Evolutionary conservation across 1,284 basidiomycete species (phyloP).

Genomic region (Moesziomyces parantarcticus): DNA sequence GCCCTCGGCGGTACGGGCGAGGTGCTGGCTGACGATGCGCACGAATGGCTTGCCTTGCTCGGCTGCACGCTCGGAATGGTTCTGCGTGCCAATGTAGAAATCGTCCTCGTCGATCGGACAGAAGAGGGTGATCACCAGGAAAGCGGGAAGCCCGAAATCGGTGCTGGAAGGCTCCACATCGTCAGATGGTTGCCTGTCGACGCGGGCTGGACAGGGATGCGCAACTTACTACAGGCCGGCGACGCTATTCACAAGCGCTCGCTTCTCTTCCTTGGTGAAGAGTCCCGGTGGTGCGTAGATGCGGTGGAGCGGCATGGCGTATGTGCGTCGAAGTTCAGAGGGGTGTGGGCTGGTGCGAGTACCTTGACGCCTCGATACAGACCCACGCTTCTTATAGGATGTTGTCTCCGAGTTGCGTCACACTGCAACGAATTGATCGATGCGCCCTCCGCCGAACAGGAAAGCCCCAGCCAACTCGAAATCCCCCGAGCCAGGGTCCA

Average conservation of each 20-base stretch:
- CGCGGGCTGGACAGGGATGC: too few relatives aligned
- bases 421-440: too few relatives aligned
- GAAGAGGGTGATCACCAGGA: constrained; percentile 29
- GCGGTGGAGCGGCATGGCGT: too few relatives aligned
- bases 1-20: constrained; percentile 12
- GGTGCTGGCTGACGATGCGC: constrained; percentile 27
- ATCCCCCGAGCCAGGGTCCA: too few relatives aligned
- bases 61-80: constrained; percentile 8
- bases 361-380: too few relatives aligned
- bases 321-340: too few relatives aligned
- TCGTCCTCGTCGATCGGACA: constrained; percentile 21
- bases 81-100: constrained; percentile 30
- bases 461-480: too few relatives aligned
- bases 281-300: constrained; percentile 12
- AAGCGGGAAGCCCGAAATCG: constrained; percentile 12
- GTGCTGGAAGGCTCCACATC: neutral
- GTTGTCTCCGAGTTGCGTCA: too few relatives aligned
- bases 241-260: constrained; percentile 19
- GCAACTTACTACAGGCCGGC: constrained; percentile 20
- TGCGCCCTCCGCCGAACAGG: too few relatives aligned
- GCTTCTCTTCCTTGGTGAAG: constrained; percentile 18
- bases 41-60: constrained; percentile 29
- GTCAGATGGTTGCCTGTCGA: too few relatives aligned
- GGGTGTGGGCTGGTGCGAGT: too few relatives aligned
- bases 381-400: too few relatives aligned